Base-by-base conservation (phyloP, 345 rosid species). In the Microthlaspi erraticum region DNA sequence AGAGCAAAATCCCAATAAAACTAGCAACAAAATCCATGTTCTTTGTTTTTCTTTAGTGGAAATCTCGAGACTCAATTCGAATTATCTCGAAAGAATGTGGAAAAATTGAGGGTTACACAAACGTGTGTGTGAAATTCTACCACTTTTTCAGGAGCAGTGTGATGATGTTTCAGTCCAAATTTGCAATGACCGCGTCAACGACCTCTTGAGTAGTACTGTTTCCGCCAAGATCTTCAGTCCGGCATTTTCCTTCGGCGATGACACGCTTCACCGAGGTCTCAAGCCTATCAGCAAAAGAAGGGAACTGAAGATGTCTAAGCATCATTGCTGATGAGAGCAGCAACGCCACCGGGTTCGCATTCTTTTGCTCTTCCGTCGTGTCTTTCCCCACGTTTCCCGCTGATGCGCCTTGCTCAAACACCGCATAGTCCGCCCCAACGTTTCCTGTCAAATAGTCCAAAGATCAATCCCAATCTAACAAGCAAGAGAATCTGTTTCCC, bases 371-470 rank as follows among this genome's bases (percentile, higher is more conserved):
- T 41, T 83, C 73, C 29, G 85, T 34, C 18, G 75, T 83, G 26
- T 85, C 90, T 17, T 80, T 87, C 18, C 98, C 98, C 32, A 93
- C 96, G 10, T 93, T 93, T 72, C 97, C 98, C 5, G 96, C 96
- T 18, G 96, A 93, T 51, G 97, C 96, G 18, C 95, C 98, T 92
- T 90, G 93, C 88, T 92, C 95, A 74, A 92, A 92, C 6, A 92
- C 70, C 17, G 97, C 98, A 78, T 83, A 85, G 70, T 90, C 96
- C 7, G 95, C 88, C 37, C 98, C 98, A 5, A 87, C 95, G 72
- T 92, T 92, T 73, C 98, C 96, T 89, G 78, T 45, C 2, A 0
- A 19, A n/a, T n/a, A n/a, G n/a, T n/a, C n/a, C n/a, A n/a, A n/a
- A 63, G 0, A 60, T 8, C 12, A 2, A 34, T 37, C 7, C 23